phyloP scores from a whole-genome alignment of 108 stramenopile species.

The Stephanodiscus triporus region DNA sequence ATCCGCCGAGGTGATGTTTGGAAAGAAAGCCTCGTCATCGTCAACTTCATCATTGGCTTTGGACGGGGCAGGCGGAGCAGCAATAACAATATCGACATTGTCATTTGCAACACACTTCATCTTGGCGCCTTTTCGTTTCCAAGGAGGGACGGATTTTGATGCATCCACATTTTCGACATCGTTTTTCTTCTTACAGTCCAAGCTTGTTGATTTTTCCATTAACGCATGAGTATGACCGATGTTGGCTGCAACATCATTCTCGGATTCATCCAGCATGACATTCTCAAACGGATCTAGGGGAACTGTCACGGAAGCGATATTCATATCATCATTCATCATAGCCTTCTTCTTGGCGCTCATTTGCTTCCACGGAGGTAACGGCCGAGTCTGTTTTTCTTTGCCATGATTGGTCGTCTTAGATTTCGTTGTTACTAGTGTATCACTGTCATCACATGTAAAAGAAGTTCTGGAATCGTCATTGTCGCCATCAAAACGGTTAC shows the following conservation, averaged over 20 bases:
- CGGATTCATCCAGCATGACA: constrained; percentile 7
- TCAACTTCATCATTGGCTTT: background rate
- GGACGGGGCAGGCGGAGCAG: background rate
- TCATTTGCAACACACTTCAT: background rate
- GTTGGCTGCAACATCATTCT: background rate
- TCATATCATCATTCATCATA: background rate
- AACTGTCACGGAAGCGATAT: constrained; percentile 2
- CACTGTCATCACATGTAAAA: background rate
- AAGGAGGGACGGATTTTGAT: background rate
- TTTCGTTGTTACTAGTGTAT: background rate
- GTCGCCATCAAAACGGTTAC: constrained; percentile 57
- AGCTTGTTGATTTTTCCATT: constrained; percentile 5
- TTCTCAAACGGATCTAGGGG: constrained; percentile 21
- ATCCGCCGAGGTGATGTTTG: background rate
- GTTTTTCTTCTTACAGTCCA: background rate
- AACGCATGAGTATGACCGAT: background rate
- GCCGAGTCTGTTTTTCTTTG: background rate
- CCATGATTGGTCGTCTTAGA: background rate
- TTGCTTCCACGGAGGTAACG: constrained; percentile 14
- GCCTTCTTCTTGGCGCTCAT: background rate
- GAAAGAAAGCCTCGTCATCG: background rate
- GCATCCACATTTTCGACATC: background rate
- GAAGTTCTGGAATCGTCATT: background rate
- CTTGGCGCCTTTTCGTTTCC: constrained; percentile 15
- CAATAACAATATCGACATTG: background rate